Base-by-base conservation (phyloP, 2,329 filamentous ascomycete species). In the Neofusicoccum sp. region DNA sequence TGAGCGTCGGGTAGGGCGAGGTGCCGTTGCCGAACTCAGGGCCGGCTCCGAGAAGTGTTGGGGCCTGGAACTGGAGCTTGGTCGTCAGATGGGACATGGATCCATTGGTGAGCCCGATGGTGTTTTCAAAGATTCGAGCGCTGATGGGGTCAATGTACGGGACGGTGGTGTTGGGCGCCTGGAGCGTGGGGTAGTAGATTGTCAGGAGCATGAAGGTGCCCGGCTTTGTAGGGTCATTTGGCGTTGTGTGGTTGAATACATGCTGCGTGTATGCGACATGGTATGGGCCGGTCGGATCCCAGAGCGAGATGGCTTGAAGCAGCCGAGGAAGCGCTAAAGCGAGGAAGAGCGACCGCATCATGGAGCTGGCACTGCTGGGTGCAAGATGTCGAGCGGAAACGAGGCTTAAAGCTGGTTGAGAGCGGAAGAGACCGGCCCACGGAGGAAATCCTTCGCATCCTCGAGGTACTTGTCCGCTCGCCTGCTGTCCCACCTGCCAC, bases 131-230 rank as follows among this genome's bases (percentile, higher is more conserved):
- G 28, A 71, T 61, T 7, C 26, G 14, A 4, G 67, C 66, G 1
- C 59, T 67, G 14, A 62, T 69, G 34, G 67, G 51, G 56, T 70
- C 67, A 16, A 70, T 61, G 56, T 70, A 69, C 5, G 65, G 61
- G 16, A 62, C 63, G n/a, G 67, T 66, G 24, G 62, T 64, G 40
- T 61, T 57, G 2, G 66, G 66, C 0, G 63, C 34, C 1, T 63
- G 51, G 8, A 61, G 58, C 0, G 69, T 71, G 0, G 69, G 68
- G 41, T 71, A 70, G 64, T 69, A 69, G 9, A 70, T 65, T 8
- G 67, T 69, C 5, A 70, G 60, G 16, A 70, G 56, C 20, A 65
- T 54, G 12, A 59, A 61, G 8, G 63, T 64, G 20, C 63, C 60
- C 2, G 67, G 63, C 2, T 62, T 59, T 3, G 66, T 61, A 6